These are phyloP conservation scores for Fusarium falciforme DNA, from an alignment of 2,329 filamentous ascomycete genomes.

Conservation along the genomic window DNA sequence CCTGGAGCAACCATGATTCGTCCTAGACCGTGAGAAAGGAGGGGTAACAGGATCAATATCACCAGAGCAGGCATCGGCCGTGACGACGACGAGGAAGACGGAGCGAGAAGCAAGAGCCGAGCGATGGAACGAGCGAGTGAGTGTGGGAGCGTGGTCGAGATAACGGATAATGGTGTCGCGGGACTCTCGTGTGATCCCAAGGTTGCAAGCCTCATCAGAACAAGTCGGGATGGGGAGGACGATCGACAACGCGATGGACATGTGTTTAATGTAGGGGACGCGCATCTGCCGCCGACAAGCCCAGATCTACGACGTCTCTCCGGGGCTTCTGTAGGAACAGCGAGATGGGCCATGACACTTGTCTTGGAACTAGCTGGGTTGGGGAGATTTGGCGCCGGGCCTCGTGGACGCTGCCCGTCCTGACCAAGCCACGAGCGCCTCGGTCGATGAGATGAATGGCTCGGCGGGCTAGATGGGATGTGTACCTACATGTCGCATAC, in stretches of 20 bases:
- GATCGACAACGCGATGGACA: conserved; percentile 29
- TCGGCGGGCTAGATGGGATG: conserved; percentile 22
- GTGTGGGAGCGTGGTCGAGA: conserved; percentile 8
- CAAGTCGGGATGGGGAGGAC: conserved; percentile 33
- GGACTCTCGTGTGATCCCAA: conserved; percentile 26
- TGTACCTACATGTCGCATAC: conserved; percentile 39
- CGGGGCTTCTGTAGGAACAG: conserved; percentile 37
- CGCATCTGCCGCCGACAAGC: conserved; percentile 41
- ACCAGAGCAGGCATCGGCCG: conserved; percentile 6
- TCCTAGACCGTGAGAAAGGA: neutral
- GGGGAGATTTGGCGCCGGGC: conserved; percentile 36
- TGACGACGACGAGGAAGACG: neutral
- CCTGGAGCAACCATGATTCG: conserved; percentile 24
- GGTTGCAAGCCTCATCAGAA: neutral
- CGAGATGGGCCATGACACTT: conserved; percentile 25
- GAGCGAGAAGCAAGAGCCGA: conserved; percentile 10
- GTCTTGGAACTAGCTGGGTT: conserved; percentile 32
- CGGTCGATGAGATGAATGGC: conserved; percentile 20
- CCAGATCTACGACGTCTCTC: conserved; percentile 28
- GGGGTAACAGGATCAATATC: conserved; percentile 19
- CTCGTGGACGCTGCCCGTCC: conserved; percentile 38
- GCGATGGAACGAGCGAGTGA: neutral
- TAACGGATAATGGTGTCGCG: conserved; percentile 21
- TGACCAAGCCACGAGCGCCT: conserved; percentile 41
- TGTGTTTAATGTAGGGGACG: conserved; percentile 35